A percentile compares a stretch with the other conserved stretches of the same genome.
Evolutionary conservation across 2,329 filamentous ascomycete species (phyloP).

Genomic region (Fusarium globosum): DNA sequence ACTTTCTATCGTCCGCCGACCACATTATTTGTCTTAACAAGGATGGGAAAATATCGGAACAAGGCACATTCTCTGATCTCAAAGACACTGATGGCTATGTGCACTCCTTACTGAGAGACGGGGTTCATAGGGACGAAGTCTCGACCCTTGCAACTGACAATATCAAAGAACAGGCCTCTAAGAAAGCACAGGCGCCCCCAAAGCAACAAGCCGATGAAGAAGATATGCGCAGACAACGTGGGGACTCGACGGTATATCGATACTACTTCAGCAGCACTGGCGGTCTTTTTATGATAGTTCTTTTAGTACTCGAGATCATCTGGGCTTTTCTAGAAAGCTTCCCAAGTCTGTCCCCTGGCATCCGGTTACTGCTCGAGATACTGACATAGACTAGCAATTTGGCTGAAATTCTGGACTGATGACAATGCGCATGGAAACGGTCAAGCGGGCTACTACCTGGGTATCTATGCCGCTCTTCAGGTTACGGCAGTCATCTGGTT

Average conservation of each 20-base stretch:
- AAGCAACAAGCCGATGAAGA: not conserved
- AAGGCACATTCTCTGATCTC: slow-evolving; percentile 47
- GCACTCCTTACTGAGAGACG: not conserved
- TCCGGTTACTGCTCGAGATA: not conserved
- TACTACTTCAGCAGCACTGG: slow-evolving; percentile 49
- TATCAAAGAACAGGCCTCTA: not conserved
- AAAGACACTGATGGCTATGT: slow-evolving; percentile 15
- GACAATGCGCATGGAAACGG: slow-evolving; percentile 23
- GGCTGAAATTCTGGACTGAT: slow-evolving; percentile 48
- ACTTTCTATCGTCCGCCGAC: slow-evolving; percentile 45
- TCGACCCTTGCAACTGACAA: not conserved
- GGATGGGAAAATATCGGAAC: slow-evolving; percentile 40
- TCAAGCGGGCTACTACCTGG: slow-evolving; percentile 38
- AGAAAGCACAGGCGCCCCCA: slow-evolving; percentile 11
- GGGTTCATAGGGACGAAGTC: not conserved
- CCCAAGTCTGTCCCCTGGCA: slow-evolving; percentile 39
- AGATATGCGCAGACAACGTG: slow-evolving; percentile 45
- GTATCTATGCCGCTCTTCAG: slow-evolving; percentile 43
- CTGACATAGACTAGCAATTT: slow-evolving; percentile 41
- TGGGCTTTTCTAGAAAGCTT: slow-evolving; percentile 47
- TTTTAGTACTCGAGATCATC: slow-evolving; percentile 40
- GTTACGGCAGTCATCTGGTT: slow-evolving; percentile 36
- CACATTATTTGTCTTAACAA: slow-evolving; percentile 35
- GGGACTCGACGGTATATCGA: slow-evolving; percentile 44
- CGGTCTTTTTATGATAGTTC: slow-evolving; percentile 22